Base-by-base conservation (phyloP, 805 yeast species). In the Candida dajiaensis region DNA sequence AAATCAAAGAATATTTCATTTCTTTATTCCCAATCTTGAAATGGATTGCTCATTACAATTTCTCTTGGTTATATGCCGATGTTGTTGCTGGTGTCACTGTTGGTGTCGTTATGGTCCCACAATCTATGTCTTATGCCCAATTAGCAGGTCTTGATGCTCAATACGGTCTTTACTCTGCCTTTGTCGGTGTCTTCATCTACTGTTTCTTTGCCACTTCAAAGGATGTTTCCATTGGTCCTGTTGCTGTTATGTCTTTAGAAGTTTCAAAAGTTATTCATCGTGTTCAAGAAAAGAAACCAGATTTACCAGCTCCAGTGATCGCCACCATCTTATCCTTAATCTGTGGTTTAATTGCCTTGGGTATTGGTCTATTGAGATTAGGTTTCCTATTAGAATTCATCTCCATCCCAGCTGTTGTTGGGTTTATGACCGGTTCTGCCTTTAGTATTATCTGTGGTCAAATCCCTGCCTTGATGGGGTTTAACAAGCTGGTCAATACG, bases 221-320 rank as follows among this genome's bases (percentile, higher is more conserved):
- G 66, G 97, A 90, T 72, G 96, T 90, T 35, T 85, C 95, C 50
- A 89, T 90, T 57, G 97, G 97, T 23, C 97, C 97, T 11, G 97
- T 90, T 33, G 97, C 97, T 12, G 97, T 90, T 47, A 89, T 90
- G 96, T 85, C 95, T 15, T 65, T 80, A 53, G 90, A 89, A 63
- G 89, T 87, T 31, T 82, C 90, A 42, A 86, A 83, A 63, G 89
- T 87, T 46, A 74, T 90, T 46, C 74, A 79, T 23, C 70, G 72
- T 42, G 94, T 89, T 11, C 77, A 78, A 50, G 69, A 55, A 12
- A 75, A 71, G 49, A 71, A 74, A 51, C 73, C 79, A 0, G 62
- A 65, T 31, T 71, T 71, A 43, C 57, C 75, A 6, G 85, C 80
- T 3, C 88, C 90, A 1, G 74, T 74, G 42, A 85, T 90, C 64